Evolutionary conservation across 164 flowering plant species (phyloP), one percentile per base, ranked within the genome.

Genomic region (Litsea cubeba): DNA sequence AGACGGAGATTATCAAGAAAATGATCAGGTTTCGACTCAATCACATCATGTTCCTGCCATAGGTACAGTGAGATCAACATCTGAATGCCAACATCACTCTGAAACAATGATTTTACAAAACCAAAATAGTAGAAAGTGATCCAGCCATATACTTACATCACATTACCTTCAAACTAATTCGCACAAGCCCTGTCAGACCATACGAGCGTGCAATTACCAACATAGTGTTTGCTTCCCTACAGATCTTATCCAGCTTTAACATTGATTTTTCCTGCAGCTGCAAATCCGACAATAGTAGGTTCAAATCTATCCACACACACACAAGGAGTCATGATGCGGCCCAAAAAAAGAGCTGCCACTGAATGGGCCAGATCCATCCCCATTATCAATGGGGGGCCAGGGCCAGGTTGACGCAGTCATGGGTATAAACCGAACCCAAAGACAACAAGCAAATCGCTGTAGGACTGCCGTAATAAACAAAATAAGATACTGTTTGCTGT

Each of bases 1-100:
- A 94, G 79, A 74, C 98, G 93, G 35, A 94, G 97, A 75, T 89
- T 97, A 79, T 94, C 95, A 74, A 94, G 80, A 79, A 94, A 94
- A 83, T 96, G 99, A 76, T 96, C 99, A 76, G 99, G 99, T 83
- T 96, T 96, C 82, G 99, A 88, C 72, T 96, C 99, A 74, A 96
- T 83, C 23, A 96, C 95, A 32, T 89, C 73, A 81, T 95, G 98
- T 77, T 95, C 99, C 99, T 95, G 88, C 76, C 74, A 77, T 28
- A 72, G 11, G 50, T 28, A 35, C 14, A 26, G 28, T 15, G 46
- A 28, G 32, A 66, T 15, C 46, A 15, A 30, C n/a, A 30, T 28
- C 46, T 0, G 14, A 20, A 63, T 63, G 66, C 60, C n/a, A 54
- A 1, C 58, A 54, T 54, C 17, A 15, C 60, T 54, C 60, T 54